Percentiles rank a stretch among this genome's conserved stretches.
Evolutionary conservation across 2,329 filamentous ascomycete species (phyloP).

Genomic region (Colletotrichum spaethianum): DNA sequence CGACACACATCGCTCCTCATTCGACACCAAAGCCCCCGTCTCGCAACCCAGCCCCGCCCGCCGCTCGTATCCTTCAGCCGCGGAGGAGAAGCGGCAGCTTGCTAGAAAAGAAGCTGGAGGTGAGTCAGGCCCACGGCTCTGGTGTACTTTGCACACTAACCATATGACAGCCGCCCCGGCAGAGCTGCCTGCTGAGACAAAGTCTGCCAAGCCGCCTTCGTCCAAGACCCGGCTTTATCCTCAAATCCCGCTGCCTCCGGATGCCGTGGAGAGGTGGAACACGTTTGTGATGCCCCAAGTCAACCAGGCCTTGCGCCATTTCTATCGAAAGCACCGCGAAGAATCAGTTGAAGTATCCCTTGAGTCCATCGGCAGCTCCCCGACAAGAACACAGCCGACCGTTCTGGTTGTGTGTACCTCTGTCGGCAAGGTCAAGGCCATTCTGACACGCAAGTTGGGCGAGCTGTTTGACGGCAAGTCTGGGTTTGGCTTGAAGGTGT

Average conservation of each 20-base stretch:
- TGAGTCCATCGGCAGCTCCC: conserved; percentile 79
- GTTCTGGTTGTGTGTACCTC: conserved; percentile 85
- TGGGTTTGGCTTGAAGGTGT: conserved; percentile 79
- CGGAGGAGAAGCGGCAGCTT: conserved; percentile 35
- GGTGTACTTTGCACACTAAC: background rate
- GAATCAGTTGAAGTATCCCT: conserved; percentile 86
- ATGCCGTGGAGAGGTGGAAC: conserved; percentile 81
- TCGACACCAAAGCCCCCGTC: conserved; percentile 23
- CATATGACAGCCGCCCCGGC: conserved; percentile 3
- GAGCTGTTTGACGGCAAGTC: conserved; percentile 74
- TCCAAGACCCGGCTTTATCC: conserved; percentile 71
- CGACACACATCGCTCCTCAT: conserved; percentile 59
- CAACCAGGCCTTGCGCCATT: conserved; percentile 78
- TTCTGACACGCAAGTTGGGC: conserved; percentile 78
- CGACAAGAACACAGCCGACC: conserved; percentile 77
- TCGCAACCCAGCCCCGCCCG: conserved; percentile 24
- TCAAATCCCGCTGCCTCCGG: conserved; percentile 69
- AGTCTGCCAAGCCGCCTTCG: conserved; percentile 30
- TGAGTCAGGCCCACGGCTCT: background rate
- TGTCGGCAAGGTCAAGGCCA: conserved; percentile 78
- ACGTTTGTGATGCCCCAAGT: conserved; percentile 79
- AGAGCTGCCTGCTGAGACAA: conserved; percentile 28
- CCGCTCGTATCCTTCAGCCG: conserved; percentile 32
- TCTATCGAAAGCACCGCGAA: conserved; percentile 76
- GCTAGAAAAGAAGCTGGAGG: conserved; percentile 15